Base-by-base conservation (phyloP, 2,329 filamentous ascomycete species). In the Alternaria brassicicola region DNA sequence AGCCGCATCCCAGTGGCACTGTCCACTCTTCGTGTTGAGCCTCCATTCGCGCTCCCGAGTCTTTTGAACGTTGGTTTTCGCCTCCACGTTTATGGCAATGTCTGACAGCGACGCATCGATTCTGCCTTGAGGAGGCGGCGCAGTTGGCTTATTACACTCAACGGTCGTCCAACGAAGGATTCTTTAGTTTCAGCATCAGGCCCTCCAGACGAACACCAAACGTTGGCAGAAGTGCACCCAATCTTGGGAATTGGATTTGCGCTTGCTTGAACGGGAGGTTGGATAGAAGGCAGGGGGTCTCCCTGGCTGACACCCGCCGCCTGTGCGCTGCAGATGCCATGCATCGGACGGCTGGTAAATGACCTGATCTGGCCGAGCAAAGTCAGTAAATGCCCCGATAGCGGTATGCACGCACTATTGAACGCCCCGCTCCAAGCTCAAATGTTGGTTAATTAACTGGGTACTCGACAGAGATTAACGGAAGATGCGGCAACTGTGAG, bases 401-500 rank as follows among this genome's bases (percentile, higher is more conserved):
- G 46, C 59, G 64, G 66, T 47, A 62, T 72, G 63, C 64, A 66
- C 41, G 42, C 41, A 52, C 58, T 71, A 70, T 71, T 59, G 65
- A 63, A 72, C 53, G 62, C 64, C 67, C 70, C 71, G 66, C 70
- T 74, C 71, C 55, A 12, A 64, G 69, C 52, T 39, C 23, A 21
- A 76, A 72, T 73, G 66, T 55, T 46, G 61, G 67, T 58, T 73
- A 76, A 76, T 74, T 76, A 74, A 60, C 64, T 61, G 50, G 51
- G 30, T 42, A 57, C 42, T 58, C 23, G 54, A 38, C 52, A 41
- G 30, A 67, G 59, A 61, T 67, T 64, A 62, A 51, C 59, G 59
- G 62, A 62, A 56, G 57, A 64, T 69, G 51, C 57, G 55, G 47
- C 53, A 52, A 50, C 45, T 25, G 46, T 31, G 48, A 31, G 23